phyloP scores from a whole-genome alignment of 1,284 basidiomycete genomes.

The Trichosporon sp. region DNA sequence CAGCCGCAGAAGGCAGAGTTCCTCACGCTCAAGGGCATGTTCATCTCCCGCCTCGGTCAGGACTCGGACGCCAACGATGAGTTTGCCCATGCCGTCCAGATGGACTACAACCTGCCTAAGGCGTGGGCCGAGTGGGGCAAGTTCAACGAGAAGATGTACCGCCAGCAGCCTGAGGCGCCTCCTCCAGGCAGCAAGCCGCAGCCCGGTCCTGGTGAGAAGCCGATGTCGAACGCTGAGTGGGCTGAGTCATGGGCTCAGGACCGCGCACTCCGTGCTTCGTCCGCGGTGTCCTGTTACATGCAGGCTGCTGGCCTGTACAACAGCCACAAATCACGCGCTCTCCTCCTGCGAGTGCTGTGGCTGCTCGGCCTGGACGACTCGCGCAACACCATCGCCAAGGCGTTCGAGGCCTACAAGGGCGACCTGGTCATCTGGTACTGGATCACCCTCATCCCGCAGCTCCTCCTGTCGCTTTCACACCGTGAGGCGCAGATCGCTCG shows the following conservation, averaged over 20 bases:
- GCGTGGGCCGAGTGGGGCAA: conserved; percentile 99
- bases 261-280: conserved; percentile 66
- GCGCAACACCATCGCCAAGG: conserved; percentile 64
- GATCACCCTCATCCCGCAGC: conserved; percentile 95
- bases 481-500: conserved; percentile 90
- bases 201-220: conserved; percentile 57
- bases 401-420: conserved; percentile 95
- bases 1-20: conserved; percentile 94
- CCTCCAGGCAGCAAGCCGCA: conserved; percentile 34
- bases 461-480: conserved; percentile 84
- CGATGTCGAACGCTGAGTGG: conserved; percentile 56
- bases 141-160: conserved; percentile 87
- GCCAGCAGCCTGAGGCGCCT: conserved; percentile 43
- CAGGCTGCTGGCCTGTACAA: conserved; percentile 97
- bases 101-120: conserved; percentile 91
- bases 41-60: conserved; percentile 80
- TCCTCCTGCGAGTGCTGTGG: conserved; percentile 91
- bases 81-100: conserved; percentile 90
- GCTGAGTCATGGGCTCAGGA: conserved; percentile 39
- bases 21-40: conserved; percentile 99
- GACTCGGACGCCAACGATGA: conserved; percentile 87
- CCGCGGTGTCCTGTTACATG: conserved; percentile 94
- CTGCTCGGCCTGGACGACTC: conserved; percentile 89
- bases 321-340: conserved; percentile 84
- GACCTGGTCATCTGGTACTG: conserved; percentile 98